Percentiles rank a stretch among this genome's conserved stretches.
phyloP scores from a whole-genome alignment of 768 basidiomycete genomes.

The Boletus pseudo-olivaceus region DNA sequence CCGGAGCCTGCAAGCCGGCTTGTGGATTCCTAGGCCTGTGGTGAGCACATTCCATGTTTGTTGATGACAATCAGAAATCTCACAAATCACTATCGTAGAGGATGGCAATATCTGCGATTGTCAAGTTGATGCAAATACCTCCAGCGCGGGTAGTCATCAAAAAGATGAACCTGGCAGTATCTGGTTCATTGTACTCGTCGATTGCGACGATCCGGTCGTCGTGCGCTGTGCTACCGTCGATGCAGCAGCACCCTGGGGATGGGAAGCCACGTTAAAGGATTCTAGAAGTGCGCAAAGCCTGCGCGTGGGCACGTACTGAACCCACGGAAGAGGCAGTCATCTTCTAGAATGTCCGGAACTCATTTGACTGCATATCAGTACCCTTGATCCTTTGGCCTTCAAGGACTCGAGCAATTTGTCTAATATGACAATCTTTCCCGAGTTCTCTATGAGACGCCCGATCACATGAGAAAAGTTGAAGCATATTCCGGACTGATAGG shows the following conservation, averaged over 20 bases:
- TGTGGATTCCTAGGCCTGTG: conserved; percentile 79
- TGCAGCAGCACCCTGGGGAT: conserved; percentile 83
- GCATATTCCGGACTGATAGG: not conserved
- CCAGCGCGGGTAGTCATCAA: conserved; percentile 94
- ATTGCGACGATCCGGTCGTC: conserved; percentile 94
- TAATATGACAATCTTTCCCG: conserved; percentile 95
- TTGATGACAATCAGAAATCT: conserved; percentile 12
- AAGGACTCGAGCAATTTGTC: conserved; percentile 86
- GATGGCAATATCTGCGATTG: conserved; percentile 90
- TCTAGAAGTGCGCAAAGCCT: not conserved
- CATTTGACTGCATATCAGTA: conserved; percentile 99
- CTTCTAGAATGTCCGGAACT: conserved; percentile 94
- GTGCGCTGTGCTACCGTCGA: conserved; percentile 93
- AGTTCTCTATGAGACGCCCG: conserved; percentile 91
- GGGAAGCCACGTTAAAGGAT: conserved; percentile 1
- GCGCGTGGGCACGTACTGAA: conserved; percentile 59
- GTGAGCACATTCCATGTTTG: not conserved
- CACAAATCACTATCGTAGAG: conserved; percentile 96
- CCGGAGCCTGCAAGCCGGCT: conserved; percentile 98
- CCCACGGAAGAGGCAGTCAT: conserved; percentile 88
- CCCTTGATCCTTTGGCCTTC: conserved; percentile 89
- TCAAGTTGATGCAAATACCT: conserved; percentile 94
- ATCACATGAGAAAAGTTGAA: not conserved
- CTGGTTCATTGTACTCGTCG: conserved; percentile 95
- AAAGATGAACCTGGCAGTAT: conserved; percentile 94